phyloP scores from a whole-genome alignment of 1,284 basidiomycete species.

The Kalmanozyma brasiliensis region DNA sequence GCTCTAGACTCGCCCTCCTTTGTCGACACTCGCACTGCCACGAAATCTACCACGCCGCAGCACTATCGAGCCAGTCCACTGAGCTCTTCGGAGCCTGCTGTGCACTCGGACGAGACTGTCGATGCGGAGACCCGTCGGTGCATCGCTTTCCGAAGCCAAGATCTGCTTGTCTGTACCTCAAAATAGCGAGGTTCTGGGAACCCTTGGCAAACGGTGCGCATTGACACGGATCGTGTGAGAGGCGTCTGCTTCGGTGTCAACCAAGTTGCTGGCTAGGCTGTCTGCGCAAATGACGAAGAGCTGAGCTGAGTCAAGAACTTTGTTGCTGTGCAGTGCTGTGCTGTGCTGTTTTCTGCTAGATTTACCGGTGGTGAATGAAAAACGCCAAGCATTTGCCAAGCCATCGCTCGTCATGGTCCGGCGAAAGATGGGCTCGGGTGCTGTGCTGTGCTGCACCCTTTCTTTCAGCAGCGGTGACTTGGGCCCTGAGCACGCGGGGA shows the following conservation, averaged over 20 bases:
- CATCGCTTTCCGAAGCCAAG: slow-evolving; percentile 15
- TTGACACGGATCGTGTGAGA: neutral
- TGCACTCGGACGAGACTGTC: too few relatives aligned
- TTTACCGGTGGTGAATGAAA: neutral
- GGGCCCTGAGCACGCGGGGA: slow-evolving; percentile 13
- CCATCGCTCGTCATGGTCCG: slow-evolving; percentile 24
- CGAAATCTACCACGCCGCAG: slow-evolving; percentile 1
- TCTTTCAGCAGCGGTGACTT: slow-evolving; percentile 2
- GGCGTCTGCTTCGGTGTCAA: neutral
- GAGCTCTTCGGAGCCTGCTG: too few relatives aligned
- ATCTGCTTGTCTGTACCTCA: neutral
- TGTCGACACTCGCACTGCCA: slow-evolving; percentile 21
- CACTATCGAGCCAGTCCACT: too few relatives aligned
- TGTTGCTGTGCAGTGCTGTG: neutral
- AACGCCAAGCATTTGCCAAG: slow-evolving; percentile 38
- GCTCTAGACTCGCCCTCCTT: neutral
- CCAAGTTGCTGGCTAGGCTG: neutral
- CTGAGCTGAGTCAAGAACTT: too few relatives aligned
- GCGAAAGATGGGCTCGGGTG: neutral
- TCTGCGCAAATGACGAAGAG: too few relatives aligned
- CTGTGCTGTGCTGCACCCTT: slow-evolving; percentile 4
- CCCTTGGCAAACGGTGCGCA: neutral
- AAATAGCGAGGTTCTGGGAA: slow-evolving; percentile 8
- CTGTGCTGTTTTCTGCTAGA: neutral
- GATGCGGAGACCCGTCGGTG: slow-evolving; percentile 1